phyloP scores from a whole-genome alignment of 768 basidiomycete species.

The Lactarius indigo region DNA sequence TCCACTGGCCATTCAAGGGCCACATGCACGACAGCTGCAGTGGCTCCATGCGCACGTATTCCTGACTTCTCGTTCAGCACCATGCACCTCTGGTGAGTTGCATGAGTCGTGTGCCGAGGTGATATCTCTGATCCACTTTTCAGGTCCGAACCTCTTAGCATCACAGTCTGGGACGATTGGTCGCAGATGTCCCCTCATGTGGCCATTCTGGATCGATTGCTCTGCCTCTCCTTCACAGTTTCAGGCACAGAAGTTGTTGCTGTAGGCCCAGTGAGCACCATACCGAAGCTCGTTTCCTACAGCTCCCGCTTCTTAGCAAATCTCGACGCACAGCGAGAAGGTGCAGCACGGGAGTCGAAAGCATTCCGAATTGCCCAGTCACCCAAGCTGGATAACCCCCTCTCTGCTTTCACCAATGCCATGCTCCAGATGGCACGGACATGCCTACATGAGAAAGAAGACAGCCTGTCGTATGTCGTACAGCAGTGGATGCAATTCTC shows the following conservation, averaged over 20 bases:
- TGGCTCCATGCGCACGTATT: conserved; percentile 42
- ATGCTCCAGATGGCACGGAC: conserved; percentile 73
- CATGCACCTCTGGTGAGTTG: conserved; percentile 65
- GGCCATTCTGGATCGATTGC: conserved; percentile 46
- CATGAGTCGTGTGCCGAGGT: background rate
- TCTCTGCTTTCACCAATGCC: conserved; percentile 82
- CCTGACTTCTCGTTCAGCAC: conserved; percentile 76
- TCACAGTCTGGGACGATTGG: conserved; percentile 84
- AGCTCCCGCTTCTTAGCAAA: conserved; percentile 71
- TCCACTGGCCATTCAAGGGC: too few relatives aligned
- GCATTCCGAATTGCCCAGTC: conserved; percentile 68
- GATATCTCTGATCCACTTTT: background rate
- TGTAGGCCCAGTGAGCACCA: conserved; percentile 66
- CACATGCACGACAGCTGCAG: too few relatives aligned
- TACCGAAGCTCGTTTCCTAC: conserved; percentile 74
- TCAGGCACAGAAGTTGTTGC: conserved; percentile 64
- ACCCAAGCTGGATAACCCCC: conserved; percentile 72
- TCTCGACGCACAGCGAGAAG: conserved; percentile 66
- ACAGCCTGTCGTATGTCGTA: conserved; percentile 56
- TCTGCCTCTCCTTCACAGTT: conserved; percentile 74
- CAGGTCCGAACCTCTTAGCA: conserved; percentile 74
- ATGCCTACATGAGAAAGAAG: conserved; percentile 65
- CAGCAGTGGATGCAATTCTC: conserved; percentile 72
- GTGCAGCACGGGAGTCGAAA: conserved; percentile 74
- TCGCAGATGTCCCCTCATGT: conserved; percentile 42